Evolutionary conservation across 176 grass and related monocot genomes (phyloP).

Genomic region (Eragrostis curvula): DNA sequence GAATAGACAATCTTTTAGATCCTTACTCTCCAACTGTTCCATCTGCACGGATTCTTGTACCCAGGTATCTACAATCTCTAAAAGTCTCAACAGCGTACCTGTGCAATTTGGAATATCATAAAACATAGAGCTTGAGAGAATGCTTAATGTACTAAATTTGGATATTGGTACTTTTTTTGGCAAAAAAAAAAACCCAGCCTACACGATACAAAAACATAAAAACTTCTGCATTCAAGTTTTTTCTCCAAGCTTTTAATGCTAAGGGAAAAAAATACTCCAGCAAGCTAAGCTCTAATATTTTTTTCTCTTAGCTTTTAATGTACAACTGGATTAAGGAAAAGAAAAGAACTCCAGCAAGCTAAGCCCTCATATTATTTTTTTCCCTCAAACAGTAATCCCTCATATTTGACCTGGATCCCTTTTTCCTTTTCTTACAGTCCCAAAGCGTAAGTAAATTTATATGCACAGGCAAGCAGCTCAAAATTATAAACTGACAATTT

Average conservation of each 20-base stretch:
- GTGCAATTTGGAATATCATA: conserved; percentile 24
- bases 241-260: too few relatives aligned
- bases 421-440: not conserved
- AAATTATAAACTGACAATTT: not conserved
- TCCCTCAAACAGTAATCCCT: too few relatives aligned
- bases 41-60: conserved; percentile 76
- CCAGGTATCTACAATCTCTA: conserved; percentile 84
- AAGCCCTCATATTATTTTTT: not conserved
- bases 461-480: not conserved
- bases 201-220: not conserved
- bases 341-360: not conserved
- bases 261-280: too few relatives aligned
- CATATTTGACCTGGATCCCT: not conserved
- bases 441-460: not conserved
- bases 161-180: conserved; percentile 5
- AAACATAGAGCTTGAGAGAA: conserved; percentile 6
- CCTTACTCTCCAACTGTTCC: conserved; percentile 96
- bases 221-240: not conserved
- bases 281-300: not conserved
- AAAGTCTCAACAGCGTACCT: conserved; percentile 89
- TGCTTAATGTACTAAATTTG: conserved; percentile 12
- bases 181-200: not conserved
- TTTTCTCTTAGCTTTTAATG: not conserved
- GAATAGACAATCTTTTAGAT: not conserved
- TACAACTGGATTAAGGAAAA: not conserved